Percentiles rank a stretch among this genome's conserved stretches.
These are phyloP conservation scores for Monoraphidium neglectum DNA, from an alignment of 139 green algal genomes.

Conservation along the genomic window DNA sequence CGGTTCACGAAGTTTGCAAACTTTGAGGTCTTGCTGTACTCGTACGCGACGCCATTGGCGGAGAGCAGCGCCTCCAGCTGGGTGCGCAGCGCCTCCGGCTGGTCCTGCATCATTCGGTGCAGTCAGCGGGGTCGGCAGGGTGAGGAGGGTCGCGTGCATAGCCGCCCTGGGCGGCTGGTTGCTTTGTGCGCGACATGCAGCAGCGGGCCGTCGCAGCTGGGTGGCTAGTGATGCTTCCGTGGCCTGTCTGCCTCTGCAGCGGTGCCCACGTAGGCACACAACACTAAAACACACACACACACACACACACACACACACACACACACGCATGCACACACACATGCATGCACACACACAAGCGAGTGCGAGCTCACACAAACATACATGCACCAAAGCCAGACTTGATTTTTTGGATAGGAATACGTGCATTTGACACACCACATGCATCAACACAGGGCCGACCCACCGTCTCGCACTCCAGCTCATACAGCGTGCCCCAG, in stretches of 20 bases:
- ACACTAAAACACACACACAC: no score
- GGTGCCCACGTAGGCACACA: no score
- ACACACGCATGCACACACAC: no score
- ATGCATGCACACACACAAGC: no score
- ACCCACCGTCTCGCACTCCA: conserved; percentile 89
- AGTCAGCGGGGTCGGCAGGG: not conserved
- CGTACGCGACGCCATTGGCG: conserved; percentile 58
- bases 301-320: no score
- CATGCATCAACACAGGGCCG: not conserved
- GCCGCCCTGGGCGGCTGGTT: not conserved
- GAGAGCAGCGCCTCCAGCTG: conserved; percentile 75
- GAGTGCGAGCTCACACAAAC: no score
- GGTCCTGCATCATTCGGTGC: conserved; percentile 44
- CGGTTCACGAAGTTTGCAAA: conserved; percentile 79
- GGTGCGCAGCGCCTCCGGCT: conserved; percentile 71
- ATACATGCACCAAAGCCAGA: no score
- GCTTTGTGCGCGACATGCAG: not conserved
- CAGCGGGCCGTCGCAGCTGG: not conserved
- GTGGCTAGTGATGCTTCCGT: not conserved
- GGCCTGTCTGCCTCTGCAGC: no score
- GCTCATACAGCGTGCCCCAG: conserved; percentile 87
- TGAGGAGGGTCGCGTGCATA: not conserved
- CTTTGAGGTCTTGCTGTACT: conserved; percentile 78
- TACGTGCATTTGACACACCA: no score
- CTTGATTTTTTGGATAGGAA: no score